A percentile compares a stretch with the other conserved stretches of the same genome.
Conservation (phyloP, 345 rosid species). For the Balakata baccata region DNA sequence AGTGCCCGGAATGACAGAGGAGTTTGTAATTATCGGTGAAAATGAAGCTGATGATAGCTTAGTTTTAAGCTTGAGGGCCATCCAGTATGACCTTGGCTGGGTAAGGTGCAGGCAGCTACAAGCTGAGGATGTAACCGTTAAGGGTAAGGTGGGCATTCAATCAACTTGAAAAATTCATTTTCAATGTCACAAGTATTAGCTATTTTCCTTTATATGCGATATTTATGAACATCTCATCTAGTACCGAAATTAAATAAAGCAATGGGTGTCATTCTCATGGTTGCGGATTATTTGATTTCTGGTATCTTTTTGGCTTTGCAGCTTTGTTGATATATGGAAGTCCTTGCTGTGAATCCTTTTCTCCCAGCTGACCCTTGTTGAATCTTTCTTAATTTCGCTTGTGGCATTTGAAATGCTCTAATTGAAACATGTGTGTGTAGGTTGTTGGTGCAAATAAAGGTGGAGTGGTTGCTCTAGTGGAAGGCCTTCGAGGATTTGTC, state of each 20-base stretch:
- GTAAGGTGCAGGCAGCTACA: conserved; percentile 97
- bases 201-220: not conserved
- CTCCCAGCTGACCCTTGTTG: not conserved
- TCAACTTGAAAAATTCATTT: not conserved
- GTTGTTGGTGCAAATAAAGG: conserved; percentile 87
- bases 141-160: conserved; percentile 69
- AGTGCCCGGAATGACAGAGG: conserved; percentile 70
- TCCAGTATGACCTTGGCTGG: conserved; percentile 89
- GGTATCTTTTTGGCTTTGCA: not conserved
- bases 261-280: no score
- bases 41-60: conserved; percentile 80
- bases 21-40: conserved; percentile 83
- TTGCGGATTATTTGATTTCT: not conserved
- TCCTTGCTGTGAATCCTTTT: not conserved
- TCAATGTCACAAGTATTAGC: not conserved
- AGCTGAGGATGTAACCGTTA: conserved; percentile 81
- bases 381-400: not conserved
- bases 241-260: no score
- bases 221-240: not conserved
- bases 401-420: not conserved
- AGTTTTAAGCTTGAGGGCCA: conserved; percentile 63
- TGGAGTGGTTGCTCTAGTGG: conserved; percentile 81
- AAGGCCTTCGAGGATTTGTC: conserved; percentile 86
- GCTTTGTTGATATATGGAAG: not conserved
- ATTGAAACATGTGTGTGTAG: conserved; percentile 33